A percentile compares a stretch with the other conserved stretches of the same genome.
phyloP scores from a whole-genome alignment of 139 green algal genomes.

The Coelastrella sp. region DNA sequence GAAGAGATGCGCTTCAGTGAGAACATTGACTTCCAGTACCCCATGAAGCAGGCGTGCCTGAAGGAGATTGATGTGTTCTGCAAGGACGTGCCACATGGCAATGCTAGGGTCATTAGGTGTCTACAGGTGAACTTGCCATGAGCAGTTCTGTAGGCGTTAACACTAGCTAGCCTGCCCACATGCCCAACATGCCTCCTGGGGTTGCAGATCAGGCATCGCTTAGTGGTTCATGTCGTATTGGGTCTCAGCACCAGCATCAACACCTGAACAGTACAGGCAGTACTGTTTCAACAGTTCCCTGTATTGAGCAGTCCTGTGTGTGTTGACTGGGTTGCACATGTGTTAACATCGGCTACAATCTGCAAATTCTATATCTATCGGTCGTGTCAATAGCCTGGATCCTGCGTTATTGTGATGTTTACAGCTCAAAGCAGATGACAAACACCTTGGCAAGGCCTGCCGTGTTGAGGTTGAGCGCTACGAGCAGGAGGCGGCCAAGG shows the following conservation, averaged over 20 bases:
- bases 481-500: constrained; percentile 66
- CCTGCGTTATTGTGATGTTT: not conserved
- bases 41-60: constrained; percentile 83
- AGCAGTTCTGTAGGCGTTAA: not conserved
- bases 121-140: not conserved
- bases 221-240: too few relatives aligned
- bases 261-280: too few relatives aligned
- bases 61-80: constrained; percentile 81
- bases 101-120: constrained; percentile 80
- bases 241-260: too few relatives aligned
- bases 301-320: too few relatives aligned
- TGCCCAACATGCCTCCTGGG: too few relatives aligned
- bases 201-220: too few relatives aligned
- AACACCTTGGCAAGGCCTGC: constrained; percentile 83
- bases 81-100: constrained; percentile 79
- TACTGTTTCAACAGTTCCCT: too few relatives aligned
- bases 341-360: too few relatives aligned
- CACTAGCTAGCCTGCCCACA: not conserved
- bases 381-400: not conserved
- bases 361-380: not conserved
- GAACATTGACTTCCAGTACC: constrained; percentile 88
- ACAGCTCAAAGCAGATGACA: constrained; percentile 75
- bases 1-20: constrained; percentile 74
- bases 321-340: too few relatives aligned
- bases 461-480: constrained; percentile 71